Percentiles rank a stretch among this genome's conserved stretches.
Conservation (phyloP, 306 rosid genomes). For the Vigna angularis region DNA sequence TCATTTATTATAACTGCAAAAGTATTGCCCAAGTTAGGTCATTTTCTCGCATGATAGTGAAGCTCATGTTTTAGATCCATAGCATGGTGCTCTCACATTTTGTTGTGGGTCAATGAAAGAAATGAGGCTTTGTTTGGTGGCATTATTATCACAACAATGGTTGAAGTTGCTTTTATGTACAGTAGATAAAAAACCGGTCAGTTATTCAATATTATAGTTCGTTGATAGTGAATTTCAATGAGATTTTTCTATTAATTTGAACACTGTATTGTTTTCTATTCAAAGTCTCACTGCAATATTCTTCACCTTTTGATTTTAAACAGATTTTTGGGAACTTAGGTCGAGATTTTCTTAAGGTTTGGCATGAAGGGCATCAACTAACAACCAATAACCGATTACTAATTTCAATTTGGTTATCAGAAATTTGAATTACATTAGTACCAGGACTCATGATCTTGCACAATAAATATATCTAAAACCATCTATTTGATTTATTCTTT, state of each 20-base stretch:
- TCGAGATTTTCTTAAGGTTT: no score
- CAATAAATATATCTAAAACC: no score
- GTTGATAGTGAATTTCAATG: neutral
- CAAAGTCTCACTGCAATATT: neutral
- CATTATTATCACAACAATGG: neutral
- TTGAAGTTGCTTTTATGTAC: conserved; percentile 8
- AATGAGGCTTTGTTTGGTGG: neutral
- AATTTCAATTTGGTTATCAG: no score
- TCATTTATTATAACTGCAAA: conserved; percentile 25
- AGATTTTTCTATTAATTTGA: neutral
- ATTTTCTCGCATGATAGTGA: conserved; percentile 18
- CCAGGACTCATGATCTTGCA: neutral
- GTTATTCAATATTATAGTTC: neutral
- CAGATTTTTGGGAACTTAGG: neutral
- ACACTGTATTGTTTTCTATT: neutral
- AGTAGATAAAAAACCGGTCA: neutral
- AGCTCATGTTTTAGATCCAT: conserved; percentile 26
- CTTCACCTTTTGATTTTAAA: neutral
- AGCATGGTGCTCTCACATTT: conserved; percentile 7
- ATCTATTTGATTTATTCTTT: no score
- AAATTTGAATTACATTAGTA: no score
- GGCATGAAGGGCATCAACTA: no score
- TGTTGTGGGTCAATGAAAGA: neutral
- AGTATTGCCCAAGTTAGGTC: conserved; percentile 26
- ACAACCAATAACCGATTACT: no score